Evolutionary conservation across 1,284 basidiomycete species (phyloP), one percentile per base, ranked within the genome.

Genomic region (Cutaneotrichosporon cavernicola): DNA sequence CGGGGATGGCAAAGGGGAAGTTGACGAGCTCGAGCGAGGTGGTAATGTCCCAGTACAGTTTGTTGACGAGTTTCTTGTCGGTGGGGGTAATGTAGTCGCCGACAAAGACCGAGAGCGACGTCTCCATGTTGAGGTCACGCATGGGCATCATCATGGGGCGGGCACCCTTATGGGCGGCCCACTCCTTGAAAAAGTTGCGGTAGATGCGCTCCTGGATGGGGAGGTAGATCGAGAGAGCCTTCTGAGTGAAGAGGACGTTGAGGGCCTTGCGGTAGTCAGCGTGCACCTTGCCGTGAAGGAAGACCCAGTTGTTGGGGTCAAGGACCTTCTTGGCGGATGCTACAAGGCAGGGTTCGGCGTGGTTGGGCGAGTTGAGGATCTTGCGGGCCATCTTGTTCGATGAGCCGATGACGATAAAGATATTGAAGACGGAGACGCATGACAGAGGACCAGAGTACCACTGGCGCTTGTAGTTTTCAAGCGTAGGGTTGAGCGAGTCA

Each of bases 21-120:
- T 99, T 99, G 84, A 99, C 96, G 63, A 99, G 90, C 80, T 99
- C 93, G 53, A 99, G 89, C 1, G 96, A 92, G 71, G 88, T 83
- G 18, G 96, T 98, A 81, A 99, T 97, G 67, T 86, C 84, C 96
- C 96, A 99, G 83, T 98, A 99, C 79, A 93, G 93, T 70, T 92
- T 89, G 75, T 87, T 90, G 75, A 99, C 94, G 77, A 92, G 90
- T 38, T 83, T 75, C 40, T 89, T 87, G 53, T 89, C 91, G 13
- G 87, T 81, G 13, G 92, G 88, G 34, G 91, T 87, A 70, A 99
- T 89, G 81, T 99, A 92, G 69, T 85, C 83, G 49, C 96, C 96
- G 75, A 95, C 92, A 82, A 99, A 99, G 63, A 98, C 96, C 60
- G 89, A 87, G 36, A 99, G 87, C 13, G 95, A 98, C 4, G 94